These are phyloP conservation scores for Botrytis porri DNA, from an alignment of 2,329 filamentous ascomycete species.

Conservation along the genomic window DNA sequence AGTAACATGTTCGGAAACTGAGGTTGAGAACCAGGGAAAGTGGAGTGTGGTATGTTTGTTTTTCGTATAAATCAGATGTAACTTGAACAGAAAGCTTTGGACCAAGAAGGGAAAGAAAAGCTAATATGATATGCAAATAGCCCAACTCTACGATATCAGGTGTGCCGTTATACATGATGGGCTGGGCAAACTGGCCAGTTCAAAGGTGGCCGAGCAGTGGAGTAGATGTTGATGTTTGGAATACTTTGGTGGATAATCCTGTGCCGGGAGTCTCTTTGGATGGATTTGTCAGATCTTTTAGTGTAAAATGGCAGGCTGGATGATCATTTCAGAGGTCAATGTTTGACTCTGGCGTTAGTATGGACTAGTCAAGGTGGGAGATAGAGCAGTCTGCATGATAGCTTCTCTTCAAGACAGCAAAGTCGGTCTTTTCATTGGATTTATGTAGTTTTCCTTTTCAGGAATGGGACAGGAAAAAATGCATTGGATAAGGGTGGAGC, in stretches of 20 bases:
- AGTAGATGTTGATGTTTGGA: slow-evolving; percentile 11
- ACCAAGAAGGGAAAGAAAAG: too few species aligned
- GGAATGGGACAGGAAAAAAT: background rate
- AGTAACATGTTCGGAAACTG: background rate
- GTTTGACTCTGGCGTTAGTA: too few species aligned
- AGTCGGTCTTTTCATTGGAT: background rate
- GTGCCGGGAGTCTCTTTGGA: background rate
- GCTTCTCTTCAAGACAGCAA: background rate
- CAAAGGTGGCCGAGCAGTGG: slow-evolving; percentile 3
- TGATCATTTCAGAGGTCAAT: background rate
- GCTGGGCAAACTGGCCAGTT: slow-evolving; percentile 13
- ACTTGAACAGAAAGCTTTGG: too few species aligned
- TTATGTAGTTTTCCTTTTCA: background rate
- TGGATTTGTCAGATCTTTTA: slow-evolving; percentile 6
- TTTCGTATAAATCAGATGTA: background rate
- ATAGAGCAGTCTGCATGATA: background rate
- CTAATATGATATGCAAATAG: background rate
- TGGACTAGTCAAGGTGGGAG: background rate
- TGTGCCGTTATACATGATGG: slow-evolving; percentile 9
- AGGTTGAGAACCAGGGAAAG: background rate
- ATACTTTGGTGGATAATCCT: slow-evolving; percentile 11
- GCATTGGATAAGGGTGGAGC: background rate
- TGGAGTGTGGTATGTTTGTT: slow-evolving; percentile 7
- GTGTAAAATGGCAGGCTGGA: background rate
- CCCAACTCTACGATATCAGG: slow-evolving; percentile 7